These are phyloP conservation scores for Arthroderma uncinatum DNA, from an alignment of 2,329 filamentous ascomycete genomes.

Conservation along the genomic window DNA sequence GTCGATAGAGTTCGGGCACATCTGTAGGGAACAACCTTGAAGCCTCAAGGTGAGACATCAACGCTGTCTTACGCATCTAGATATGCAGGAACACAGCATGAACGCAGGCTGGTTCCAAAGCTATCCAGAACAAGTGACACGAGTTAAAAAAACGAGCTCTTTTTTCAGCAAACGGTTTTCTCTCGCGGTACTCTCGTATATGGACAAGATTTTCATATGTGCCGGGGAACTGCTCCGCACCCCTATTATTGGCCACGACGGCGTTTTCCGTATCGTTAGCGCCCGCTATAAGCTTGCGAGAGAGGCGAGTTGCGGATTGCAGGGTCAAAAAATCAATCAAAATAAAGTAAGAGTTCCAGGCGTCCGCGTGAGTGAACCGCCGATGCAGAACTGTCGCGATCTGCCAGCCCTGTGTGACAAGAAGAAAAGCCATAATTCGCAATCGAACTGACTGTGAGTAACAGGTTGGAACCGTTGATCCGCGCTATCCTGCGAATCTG, in stretches of 20 bases:
- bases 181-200: background rate
- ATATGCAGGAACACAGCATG: slow-evolving; percentile 2
- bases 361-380: background rate
- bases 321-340: background rate
- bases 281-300: background rate
- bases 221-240: background rate
- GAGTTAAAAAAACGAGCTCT: background rate
- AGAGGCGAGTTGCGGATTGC: background rate
- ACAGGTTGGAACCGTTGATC: background rate
- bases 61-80: background rate
- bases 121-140: background rate
- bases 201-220: background rate
- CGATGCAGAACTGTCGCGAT: background rate
- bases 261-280: background rate
- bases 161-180: background rate
- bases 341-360: background rate
- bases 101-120: too few species aligned
- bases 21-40: background rate
- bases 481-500: background rate
- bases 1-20: background rate
- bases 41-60: background rate
- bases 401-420: background rate
- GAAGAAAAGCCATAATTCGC: background rate
- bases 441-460: background rate
- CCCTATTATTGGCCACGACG: background rate